Base-by-base conservation (phyloP, 805 yeast species). In the Torulaspora gathmanii region DNA sequence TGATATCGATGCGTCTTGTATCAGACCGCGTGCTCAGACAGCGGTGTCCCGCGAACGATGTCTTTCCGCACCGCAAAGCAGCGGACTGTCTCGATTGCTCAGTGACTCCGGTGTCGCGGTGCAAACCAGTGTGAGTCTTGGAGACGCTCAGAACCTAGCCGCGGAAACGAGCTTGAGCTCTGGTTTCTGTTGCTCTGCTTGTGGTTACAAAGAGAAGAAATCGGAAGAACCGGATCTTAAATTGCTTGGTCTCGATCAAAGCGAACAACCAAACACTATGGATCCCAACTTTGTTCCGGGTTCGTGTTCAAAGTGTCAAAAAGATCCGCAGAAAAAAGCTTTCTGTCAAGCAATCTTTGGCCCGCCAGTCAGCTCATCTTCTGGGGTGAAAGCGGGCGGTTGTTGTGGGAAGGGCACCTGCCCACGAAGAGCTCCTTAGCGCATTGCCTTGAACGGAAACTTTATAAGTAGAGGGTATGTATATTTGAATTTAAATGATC, bases 41-140 rank as follows among this genome's bases (percentile, higher is more conserved):
- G 96, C 96, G 9, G 95, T 95, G 2, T 80, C 89, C 4, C 89
- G 96, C 61, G 65, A 69, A 5, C 90, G 83, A 65, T 88, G 96
- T 66, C 93, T 83, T 57, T 63, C 70, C 37, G 96, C 89, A 63
- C 95, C 96, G 23, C 80, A 86, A 86, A 82, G 89, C 7, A 86
- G 93, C 2, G 69, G 34, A 12, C 16, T 31, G 20, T n/a, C 34
- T 29, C 10, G 17, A 4, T 12, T 29, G 33, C 33, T 29, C 11
- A n/a, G 19, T 16, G 17, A 31, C 5, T 17, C 34, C 11, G 16
- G 20, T 16, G 34, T 31, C 34, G 16, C 34, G 9, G 9, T 31
- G 19, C 34, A 31, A 16, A 31, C 34, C 34, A 31, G 34, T 10
- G 22, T 13, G 4, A 31, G 34, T 31, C 34, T 31, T 2, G 34